These are phyloP conservation scores for Penicillium sumatraense DNA, from an alignment of 2,329 filamentous ascomycete species.

Conservation along the genomic window DNA sequence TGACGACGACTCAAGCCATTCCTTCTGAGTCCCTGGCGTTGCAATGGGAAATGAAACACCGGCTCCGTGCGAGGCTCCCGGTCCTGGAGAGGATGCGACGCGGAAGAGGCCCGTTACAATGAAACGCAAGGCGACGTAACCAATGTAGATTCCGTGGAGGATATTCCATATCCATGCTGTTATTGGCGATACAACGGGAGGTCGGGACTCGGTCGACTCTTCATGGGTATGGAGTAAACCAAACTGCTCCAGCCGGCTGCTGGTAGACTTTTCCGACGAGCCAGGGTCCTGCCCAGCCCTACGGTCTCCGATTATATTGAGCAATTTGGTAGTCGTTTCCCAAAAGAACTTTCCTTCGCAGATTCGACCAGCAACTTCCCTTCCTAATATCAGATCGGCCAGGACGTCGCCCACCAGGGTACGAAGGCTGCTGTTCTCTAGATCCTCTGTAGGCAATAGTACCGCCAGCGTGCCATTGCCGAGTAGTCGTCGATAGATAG, in stretches of 20 bases:
- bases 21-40: slow-evolving; percentile 29
- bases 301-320: slow-evolving; percentile 50
- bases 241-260: slow-evolving; percentile 59
- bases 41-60: slow-evolving; percentile 32
- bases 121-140: slow-evolving; percentile 68
- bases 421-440: slow-evolving; percentile 84
- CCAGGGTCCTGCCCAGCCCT: slow-evolving; percentile 11
- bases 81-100: slow-evolving; percentile 66
- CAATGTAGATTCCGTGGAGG: slow-evolving; percentile 56
- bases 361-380: slow-evolving; percentile 76
- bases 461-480: slow-evolving; percentile 80
- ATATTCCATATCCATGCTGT: slow-evolving; percentile 55
- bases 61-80: slow-evolving; percentile 36
- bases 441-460: slow-evolving; percentile 87
- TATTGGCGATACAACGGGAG: slow-evolving; percentile 39
- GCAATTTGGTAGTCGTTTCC: slow-evolving; percentile 77
- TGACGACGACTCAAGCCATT: slow-evolving; percentile 36
- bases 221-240: slow-evolving; percentile 55
- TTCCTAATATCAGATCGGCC: slow-evolving; percentile 86
- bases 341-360: slow-evolving; percentile 89
- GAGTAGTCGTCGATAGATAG: slow-evolving; percentile 83
- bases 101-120: slow-evolving; percentile 67
- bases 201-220: slow-evolving; percentile 28
- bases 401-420: slow-evolving; percentile 85
- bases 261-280: slow-evolving; percentile 24